A percentile compares a stretch with the other conserved stretches of the same genome.
phyloP scores from a whole-genome alignment of 371 early-diverging fungal species.

The Apophysomyces ossiformis region DNA sequence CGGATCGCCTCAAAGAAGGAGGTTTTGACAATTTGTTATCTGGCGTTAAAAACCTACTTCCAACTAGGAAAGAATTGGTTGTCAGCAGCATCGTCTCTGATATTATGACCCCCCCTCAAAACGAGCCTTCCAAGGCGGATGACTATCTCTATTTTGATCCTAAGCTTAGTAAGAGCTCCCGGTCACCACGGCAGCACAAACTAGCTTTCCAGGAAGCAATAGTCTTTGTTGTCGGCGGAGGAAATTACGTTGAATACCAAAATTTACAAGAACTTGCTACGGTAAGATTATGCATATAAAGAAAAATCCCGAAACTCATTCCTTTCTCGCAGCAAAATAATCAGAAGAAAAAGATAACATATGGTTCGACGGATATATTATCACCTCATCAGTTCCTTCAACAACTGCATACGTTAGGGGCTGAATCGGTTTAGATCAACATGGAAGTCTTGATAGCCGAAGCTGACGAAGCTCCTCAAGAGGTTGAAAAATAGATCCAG shows the following conservation, averaged over 20 bases:
- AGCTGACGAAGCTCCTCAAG: no score
- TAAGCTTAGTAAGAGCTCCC: slow-evolving; percentile 58
- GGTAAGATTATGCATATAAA: slow-evolving; percentile 38
- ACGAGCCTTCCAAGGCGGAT: slow-evolving; percentile 66
- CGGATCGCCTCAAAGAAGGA: slow-evolving; percentile 78
- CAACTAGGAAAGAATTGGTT: slow-evolving; percentile 85
- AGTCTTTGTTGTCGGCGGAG: slow-evolving; percentile 97
- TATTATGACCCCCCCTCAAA: slow-evolving; percentile 75
- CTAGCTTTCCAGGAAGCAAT: slow-evolving; percentile 85
- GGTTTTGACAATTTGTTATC: slow-evolving; percentile 88
- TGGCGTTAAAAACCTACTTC: slow-evolving; percentile 95
- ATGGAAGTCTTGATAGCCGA: no score
- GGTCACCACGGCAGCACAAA: slow-evolving; percentile 57
- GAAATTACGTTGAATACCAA: slow-evolving; percentile 95
- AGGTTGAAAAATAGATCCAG: no score
- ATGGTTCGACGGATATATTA: slow-evolving; percentile 96
- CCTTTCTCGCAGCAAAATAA: slow-evolving; percentile 52
- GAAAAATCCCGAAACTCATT: not conserved
- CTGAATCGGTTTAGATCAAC: slow-evolving; percentile 16
- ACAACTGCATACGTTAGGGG: slow-evolving; percentile 77
- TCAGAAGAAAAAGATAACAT: slow-evolving; percentile 83
- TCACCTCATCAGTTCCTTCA: slow-evolving; percentile 85
- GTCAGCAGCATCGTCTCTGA: slow-evolving; percentile 85
- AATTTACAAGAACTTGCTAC: slow-evolving; percentile 88
- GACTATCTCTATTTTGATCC: slow-evolving; percentile 93